These are phyloP conservation scores for Penicillium freii DNA, from an alignment of 2,329 filamentous ascomycete genomes.

Conservation along the genomic window DNA sequence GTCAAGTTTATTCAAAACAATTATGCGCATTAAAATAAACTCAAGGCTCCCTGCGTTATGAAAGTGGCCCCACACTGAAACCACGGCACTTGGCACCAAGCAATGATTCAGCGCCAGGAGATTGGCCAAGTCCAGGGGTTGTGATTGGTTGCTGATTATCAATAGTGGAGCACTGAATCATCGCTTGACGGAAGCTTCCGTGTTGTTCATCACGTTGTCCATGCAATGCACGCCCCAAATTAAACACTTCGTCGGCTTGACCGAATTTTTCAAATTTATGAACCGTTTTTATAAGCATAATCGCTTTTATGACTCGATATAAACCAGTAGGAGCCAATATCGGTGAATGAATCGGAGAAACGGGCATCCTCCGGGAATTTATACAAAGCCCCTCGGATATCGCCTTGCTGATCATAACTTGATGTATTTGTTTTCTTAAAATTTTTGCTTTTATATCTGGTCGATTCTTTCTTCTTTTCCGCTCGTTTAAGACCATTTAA, in stretches of 20 bases:
- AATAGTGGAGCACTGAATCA: conserved; percentile 2
- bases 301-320: neutral
- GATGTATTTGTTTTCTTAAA: neutral
- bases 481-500: neutral
- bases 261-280: neutral
- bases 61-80: neutral
- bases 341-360: neutral
- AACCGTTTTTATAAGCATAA: neutral
- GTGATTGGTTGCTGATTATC: fast-evolving
- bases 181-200: neutral
- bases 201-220: neutral
- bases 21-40: conserved; percentile 1
- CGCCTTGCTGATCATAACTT: neutral
- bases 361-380: neutral
- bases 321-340: neutral
- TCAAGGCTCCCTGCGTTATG: neutral
- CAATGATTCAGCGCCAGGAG: conserved; percentile 3
- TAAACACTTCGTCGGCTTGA: neutral
- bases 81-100: neutral
- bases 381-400: neutral
- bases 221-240: neutral
- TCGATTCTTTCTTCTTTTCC: neutral
- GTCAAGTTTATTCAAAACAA: neutral
- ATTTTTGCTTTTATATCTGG: neutral
- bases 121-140: fast-evolving